Percentiles rank a stretch among this genome's conserved stretches.
Conservation (phyloP, 495 filamentous ascomycete genomes). For the Xylaria sp. region DNA sequence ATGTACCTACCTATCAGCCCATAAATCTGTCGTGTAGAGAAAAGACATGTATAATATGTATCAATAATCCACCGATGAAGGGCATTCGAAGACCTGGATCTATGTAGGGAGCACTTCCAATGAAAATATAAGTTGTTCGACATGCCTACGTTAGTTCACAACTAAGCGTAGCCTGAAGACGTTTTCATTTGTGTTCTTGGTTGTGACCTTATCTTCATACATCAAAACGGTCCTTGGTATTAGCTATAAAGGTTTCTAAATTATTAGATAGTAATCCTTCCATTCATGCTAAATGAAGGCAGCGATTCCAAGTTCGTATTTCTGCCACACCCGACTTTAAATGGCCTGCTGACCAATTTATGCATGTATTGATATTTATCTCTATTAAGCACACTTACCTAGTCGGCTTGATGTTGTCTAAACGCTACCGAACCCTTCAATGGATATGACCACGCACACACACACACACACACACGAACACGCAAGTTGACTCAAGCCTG, state of each 20-base stretch:
- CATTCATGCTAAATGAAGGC: background rate
- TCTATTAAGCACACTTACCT: background rate
- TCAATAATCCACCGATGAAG: background rate
- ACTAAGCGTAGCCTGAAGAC: background rate
- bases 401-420: background rate
- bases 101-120: background rate
- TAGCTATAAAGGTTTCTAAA: background rate
- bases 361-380: background rate
- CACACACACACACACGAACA: background rate
- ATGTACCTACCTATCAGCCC: conserved; percentile 14
- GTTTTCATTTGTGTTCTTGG: background rate
- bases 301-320: background rate
- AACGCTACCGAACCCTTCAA: background rate
- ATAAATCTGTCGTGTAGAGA: conserved; percentile 11
- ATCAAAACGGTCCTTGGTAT: background rate
- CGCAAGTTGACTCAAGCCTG: background rate
- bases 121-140: conserved; percentile 11
- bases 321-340: background rate
- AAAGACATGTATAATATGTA: conserved; percentile 30
- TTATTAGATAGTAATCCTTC: background rate
- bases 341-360: background rate
- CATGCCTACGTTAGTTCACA: background rate
- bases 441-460: background rate
- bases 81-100: background rate
- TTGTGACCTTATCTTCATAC: background rate